Evolutionary conservation across 805 yeast genomes (phyloP), one percentile per base, ranked within the genome.

Genomic region (Barnettozyma wickerhamii): DNA sequence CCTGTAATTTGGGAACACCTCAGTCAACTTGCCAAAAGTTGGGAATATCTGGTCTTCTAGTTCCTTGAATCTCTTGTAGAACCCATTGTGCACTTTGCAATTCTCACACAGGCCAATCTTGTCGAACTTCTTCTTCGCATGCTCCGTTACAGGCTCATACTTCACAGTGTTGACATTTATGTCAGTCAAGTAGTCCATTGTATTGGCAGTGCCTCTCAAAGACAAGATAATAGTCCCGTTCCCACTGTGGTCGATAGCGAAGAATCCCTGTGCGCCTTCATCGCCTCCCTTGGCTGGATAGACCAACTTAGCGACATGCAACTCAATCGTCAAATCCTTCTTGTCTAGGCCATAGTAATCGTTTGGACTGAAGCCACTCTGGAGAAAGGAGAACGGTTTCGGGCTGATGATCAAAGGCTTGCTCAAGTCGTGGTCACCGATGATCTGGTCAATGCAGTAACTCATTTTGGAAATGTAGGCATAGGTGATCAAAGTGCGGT

Each of bases 31-130:
- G 10, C 62, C 51, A 5, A 81, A 57, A 0, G 45, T 31, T 10
- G 46, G 40, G 23, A 51, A 49, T 2, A 51, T 40, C 13, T 59
- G 52, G 5, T 54, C 59, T 34, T 68, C 62, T 43, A 77, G 66
- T 13, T 65, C 67, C 43, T 61, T 60, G 33, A 73, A 57, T 27
- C 76, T 73, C 15, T 63, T 58, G 38, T 71, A 66, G 54, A 82
- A 81, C 0, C 93, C 93, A 35, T 69, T 59, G 61, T 85, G 93
- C 7, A 81, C 78, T 20, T 54, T 60, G 55, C 90, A 82, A 13
- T 60, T 63, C 9, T 56, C 51, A 57, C 90, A 83, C 3, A 6
- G 13, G 2, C 13, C n/a, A 10, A 29, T 23, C 1, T 19, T 36
- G 12, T 30, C 33, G 17, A 47, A 49, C 5, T 26, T 37, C 9